Percentiles rank a stretch among this genome's conserved stretches.
phyloP scores from a whole-genome alignment of 2,329 filamentous ascomycete genomes.

The Fusarium tjaetaba region DNA sequence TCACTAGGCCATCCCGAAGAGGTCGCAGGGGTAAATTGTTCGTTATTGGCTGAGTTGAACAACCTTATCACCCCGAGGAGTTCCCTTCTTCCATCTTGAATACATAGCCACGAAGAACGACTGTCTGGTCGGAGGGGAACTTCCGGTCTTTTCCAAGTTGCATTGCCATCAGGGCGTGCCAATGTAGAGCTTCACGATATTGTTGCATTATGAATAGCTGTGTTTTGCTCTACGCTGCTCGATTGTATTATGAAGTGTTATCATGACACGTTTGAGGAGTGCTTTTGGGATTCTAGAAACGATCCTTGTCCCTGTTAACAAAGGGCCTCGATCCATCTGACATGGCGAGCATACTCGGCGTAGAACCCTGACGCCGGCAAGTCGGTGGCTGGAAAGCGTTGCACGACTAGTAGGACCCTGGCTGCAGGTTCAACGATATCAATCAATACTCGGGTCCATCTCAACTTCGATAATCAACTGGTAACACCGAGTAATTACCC shows the following conservation, averaged over 20 bases:
- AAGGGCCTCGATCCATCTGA: slow-evolving; percentile 5
- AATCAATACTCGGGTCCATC: background rate
- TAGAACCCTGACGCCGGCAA: slow-evolving; percentile 12
- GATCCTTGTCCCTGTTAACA: background rate
- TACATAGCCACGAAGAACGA: background rate
- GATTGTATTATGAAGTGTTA: background rate
- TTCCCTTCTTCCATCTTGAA: background rate
- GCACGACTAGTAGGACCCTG: slow-evolving; percentile 2
- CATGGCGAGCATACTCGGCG: slow-evolving; percentile 1
- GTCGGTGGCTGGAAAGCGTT: slow-evolving; percentile 3
- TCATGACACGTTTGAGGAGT: background rate
- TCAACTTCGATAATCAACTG: background rate
- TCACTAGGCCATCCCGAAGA: slow-evolving; percentile 8
- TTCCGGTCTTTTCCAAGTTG: background rate
- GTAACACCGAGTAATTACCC: background rate
- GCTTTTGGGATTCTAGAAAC: slow-evolving; percentile 11
- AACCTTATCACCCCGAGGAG: background rate
- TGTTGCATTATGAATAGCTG: background rate
- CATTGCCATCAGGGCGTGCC: background rate
- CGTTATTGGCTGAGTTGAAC: background rate
- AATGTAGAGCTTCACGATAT: background rate
- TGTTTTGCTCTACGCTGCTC: background rate
- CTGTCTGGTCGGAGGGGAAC: background rate
- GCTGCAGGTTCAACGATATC: background rate
- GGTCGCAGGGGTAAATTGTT: background rate